These are phyloP conservation scores for Drechslerella coelobrocha DNA, from an alignment of 2,329 filamentous ascomycete genomes.

Conservation along the genomic window DNA sequence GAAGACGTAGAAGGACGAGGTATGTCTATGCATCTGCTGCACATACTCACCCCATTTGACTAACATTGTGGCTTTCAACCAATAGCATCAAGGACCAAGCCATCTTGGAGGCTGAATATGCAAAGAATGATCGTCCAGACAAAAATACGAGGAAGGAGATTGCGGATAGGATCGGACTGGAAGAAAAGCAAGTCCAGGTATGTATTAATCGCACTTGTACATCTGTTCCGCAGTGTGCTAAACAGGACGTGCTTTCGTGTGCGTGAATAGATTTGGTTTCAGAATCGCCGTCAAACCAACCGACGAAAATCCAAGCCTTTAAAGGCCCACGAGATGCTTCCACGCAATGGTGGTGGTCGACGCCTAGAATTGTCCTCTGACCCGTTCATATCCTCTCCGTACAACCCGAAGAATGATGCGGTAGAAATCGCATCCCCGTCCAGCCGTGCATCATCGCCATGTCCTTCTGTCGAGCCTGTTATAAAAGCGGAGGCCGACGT, in stretches of 20 bases:
- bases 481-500: conserved; percentile 25
- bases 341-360: conserved; percentile 47
- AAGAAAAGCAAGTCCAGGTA: conserved; percentile 56
- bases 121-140: conserved; percentile 53
- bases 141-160: conserved; percentile 53
- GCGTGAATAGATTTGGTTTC: conserved; percentile 54
- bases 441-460: conserved; percentile 46
- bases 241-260: conserved; percentile 11
- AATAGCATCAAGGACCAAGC: conserved; percentile 52
- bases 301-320: conserved; percentile 54
- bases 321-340: conserved; percentile 54
- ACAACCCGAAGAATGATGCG: conserved; percentile 39
- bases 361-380: conserved; percentile 50
- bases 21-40: neutral
- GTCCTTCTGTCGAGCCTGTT: conserved; percentile 16
- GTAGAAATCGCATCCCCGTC: conserved; percentile 39
- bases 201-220: conserved; percentile 4
- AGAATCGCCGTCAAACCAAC: conserved; percentile 55
- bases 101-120: conserved; percentile 54
- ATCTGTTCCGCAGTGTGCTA: conserved; percentile 27
- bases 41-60: neutral
- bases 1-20: conserved; percentile 54
- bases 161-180: conserved; percentile 52
- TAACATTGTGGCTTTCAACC: neutral
- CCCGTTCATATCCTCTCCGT: conserved; percentile 44